phyloP scores from a whole-genome alignment of 805 yeast species.

The Kodamaea neixiangensis region DNA sequence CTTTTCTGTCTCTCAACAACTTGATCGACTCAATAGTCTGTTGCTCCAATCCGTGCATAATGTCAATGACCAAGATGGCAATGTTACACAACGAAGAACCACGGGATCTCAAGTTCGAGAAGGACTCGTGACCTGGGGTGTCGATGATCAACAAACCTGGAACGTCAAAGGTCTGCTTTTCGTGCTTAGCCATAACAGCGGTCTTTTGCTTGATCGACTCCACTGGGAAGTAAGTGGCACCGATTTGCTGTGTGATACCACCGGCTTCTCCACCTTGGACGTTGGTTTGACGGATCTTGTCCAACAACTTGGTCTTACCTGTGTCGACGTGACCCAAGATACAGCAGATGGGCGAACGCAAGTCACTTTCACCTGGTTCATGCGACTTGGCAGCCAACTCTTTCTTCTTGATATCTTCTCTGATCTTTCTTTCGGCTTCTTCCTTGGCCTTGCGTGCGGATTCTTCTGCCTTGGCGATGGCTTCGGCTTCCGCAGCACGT shows the following conservation, averaged over 20 bases:
- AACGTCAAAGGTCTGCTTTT: constrained; percentile 84
- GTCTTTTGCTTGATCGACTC: constrained; percentile 91
- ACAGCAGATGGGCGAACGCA: constrained; percentile 99
- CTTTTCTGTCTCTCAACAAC: constrained; percentile 92
- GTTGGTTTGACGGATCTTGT: constrained; percentile 96
- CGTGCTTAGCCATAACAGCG: constrained; percentile 83
- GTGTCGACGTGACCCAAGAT: constrained; percentile 99
- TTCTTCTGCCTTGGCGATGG: constrained; percentile 18
- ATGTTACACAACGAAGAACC: constrained; percentile 99
- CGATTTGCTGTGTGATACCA: constrained; percentile 99
- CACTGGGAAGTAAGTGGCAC: constrained; percentile 99
- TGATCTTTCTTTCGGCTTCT: constrained; percentile 23
- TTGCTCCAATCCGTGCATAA: constrained; percentile 98
- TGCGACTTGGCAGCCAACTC: constrained; percentile 16
- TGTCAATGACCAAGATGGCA: constrained; percentile 97
- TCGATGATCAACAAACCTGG: constrained; percentile 97
- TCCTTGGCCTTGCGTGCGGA: constrained; percentile 37
- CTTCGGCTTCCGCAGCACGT: constrained; percentile 19
- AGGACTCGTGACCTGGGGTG: constrained; percentile 99
- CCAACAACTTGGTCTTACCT: constrained; percentile 96
- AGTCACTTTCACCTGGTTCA: constrained; percentile 47
- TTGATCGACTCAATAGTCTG: constrained; percentile 95
- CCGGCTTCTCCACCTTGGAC: constrained; percentile 99
- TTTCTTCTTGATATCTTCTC: constrained; percentile 13
- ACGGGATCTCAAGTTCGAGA: constrained; percentile 95